Evolutionary conservation across 345 rosid genomes (phyloP), one percentile per base, ranked within the genome.

Genomic region (Hibiscus trionum): DNA sequence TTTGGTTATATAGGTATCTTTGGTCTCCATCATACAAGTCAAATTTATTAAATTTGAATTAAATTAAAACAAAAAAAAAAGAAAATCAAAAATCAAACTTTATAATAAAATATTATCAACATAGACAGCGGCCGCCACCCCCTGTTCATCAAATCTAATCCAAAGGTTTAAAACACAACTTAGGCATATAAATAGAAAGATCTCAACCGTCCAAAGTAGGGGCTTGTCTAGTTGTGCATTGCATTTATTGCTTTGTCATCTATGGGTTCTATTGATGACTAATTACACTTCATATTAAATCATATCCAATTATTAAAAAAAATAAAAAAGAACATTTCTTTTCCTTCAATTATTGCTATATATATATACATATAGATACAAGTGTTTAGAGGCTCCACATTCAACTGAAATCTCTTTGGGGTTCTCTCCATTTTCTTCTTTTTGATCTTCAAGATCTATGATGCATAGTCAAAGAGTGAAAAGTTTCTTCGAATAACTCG

Each of bases 91-190:
- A 44, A 66, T 10, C 47, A 63, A 26, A 46, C 9, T 4, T 31
- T 2, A 67, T 3, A 9, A 50, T 65, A 4, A 7, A 49, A 16
- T 16, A 10, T 7, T 50, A 50, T 49, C 71, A 67, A 67, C 44
- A 50, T 67, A 27, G 44, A 67, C 71, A 67, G 71, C 59, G 9
- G 71, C 71, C 3, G 71, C 71, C 71, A 39, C 59, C 71, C 11
- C 24, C 2, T 16, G 7, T 49, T 67, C 42, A 26, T 50, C 31
- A 37, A 67, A 67, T 49, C 44, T 27, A 67, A 67, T 67, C 71
- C 24, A 49, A 67, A 26, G 57, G 57, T 15, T 10, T 15, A 5
- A 66, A 46, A 66, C 5, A 24, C 19, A 46, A 21, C 2, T 24
- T 11, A 8, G 44, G 5, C 46, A 50, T 4, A 1, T 15, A 16